phyloP scores from a whole-genome alignment of 768 basidiomycete genomes.

The Collybiopsis luxurians region DNA sequence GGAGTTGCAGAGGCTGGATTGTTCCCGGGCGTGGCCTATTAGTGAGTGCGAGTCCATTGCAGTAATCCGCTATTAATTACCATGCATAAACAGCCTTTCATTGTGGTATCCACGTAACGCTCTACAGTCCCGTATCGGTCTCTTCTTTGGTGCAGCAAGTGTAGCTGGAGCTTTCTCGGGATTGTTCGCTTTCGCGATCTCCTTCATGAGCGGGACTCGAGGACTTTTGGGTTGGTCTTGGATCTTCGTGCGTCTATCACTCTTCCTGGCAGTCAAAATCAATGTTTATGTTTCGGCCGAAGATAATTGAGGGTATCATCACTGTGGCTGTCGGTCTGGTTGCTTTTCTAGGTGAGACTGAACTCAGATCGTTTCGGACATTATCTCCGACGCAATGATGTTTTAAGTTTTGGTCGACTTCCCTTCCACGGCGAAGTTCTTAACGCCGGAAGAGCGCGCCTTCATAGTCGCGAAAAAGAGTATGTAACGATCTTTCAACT shows the following conservation, averaged over 20 bases:
- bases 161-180: conserved; percentile 64
- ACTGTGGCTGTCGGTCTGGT: conserved; percentile 57
- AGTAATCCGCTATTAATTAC: neutral
- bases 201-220: conserved; percentile 45
- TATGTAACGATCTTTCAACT: conserved; percentile 20
- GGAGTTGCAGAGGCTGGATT: conserved; percentile 70
- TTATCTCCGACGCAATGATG: neutral
- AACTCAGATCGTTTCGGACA: neutral
- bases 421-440: conserved; percentile 54
- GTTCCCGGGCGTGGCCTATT: conserved; percentile 74
- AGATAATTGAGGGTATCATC: conserved; percentile 64
- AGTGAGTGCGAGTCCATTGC: conserved; percentile 35
- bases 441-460: conserved; percentile 58
- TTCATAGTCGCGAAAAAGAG: conserved; percentile 57
- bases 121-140: conserved; percentile 55
- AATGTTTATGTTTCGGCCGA: neutral
- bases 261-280: too few relatives aligned
- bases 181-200: conserved; percentile 52
- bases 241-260: conserved; percentile 51
- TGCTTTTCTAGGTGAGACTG: conserved; percentile 44
- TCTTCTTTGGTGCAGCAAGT: conserved; percentile 67
- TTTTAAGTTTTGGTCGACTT: conserved; percentile 58
- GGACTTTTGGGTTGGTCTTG: conserved; percentile 60
- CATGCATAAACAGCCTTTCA: conserved; percentile 40
- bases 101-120: conserved; percentile 68